Conservation (phyloP, 495 filamentous ascomycete genomes). For the Pseudoneurospora amorphoporcata region DNA sequence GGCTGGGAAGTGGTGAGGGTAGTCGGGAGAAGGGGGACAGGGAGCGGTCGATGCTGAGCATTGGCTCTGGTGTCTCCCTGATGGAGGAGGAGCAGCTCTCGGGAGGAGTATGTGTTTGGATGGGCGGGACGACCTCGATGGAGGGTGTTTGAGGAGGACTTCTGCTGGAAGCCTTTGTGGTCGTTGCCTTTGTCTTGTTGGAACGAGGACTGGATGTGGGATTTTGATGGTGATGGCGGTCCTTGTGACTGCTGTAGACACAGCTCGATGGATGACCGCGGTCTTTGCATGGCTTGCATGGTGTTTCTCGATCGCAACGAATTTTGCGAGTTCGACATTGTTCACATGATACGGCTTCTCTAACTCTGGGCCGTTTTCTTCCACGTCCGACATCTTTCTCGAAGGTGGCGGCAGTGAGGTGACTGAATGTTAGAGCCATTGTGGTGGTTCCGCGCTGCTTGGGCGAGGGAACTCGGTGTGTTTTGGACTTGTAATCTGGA, state of each 20-base stretch:
- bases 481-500: neutral
- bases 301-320: conserved; percentile 48
- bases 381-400: conserved; percentile 12
- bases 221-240: neutral
- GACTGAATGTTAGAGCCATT: conserved; percentile 12
- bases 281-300: conserved; percentile 29
- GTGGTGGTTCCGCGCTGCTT: neutral
- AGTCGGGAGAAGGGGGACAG: neutral
- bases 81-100: conserved; percentile 8
- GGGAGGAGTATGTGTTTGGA: conserved; percentile 4
- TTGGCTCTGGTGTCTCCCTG: conserved; percentile 4
- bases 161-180: neutral
- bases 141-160: neutral
- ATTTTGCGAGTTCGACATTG: conserved; percentile 49
- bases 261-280: conserved; percentile 8
- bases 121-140: neutral
- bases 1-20: neutral
- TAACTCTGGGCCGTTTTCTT: conserved; percentile 12
- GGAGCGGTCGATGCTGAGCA: neutral
- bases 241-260: conserved; percentile 4
- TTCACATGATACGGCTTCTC: conserved; percentile 14
- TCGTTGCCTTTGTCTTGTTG: neutral
- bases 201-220: neutral
- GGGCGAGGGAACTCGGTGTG: neutral
- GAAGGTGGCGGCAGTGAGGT: conserved; percentile 15